Evolutionary conservation across 176 grass and related monocot genomes (phyloP).

Genomic region (Oryza meyeriana): DNA sequence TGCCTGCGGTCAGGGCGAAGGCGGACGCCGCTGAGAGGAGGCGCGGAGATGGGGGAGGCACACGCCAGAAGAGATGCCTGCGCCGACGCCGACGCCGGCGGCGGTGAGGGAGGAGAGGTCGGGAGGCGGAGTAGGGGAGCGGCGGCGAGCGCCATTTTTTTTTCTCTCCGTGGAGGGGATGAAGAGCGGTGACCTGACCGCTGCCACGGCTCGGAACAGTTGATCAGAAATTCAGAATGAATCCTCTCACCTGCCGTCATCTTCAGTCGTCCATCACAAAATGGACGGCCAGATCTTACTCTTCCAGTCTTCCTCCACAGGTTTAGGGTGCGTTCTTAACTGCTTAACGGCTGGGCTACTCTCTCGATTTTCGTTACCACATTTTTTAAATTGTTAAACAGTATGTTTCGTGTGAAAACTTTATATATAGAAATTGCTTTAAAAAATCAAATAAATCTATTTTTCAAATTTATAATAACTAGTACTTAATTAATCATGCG

Average conservation of each 20-base stretch:
- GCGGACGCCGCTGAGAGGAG: not conserved
- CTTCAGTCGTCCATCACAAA: not conserved
- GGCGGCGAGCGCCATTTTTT: constrained; percentile 45
- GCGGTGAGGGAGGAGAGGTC: not conserved
- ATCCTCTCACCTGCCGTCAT: not conserved
- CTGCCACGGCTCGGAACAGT: not conserved
- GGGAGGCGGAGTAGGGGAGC: constrained; percentile 27
- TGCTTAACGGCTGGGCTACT: too few species aligned
- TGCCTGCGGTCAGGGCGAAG: not conserved
- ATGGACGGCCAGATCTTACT: not conserved
- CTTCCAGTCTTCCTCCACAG: too few species aligned
- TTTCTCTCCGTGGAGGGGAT: not conserved
- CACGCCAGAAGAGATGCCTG: not conserved
- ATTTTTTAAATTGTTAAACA: too few species aligned
- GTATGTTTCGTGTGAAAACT: too few species aligned
- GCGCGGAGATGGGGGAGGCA: not conserved
- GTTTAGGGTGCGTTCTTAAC: too few species aligned
- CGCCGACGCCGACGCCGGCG: too few species aligned
- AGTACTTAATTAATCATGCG: too few species aligned
- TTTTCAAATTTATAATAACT: too few species aligned
- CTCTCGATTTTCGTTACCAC: too few species aligned
- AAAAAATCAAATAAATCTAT: too few species aligned
- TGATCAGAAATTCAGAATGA: too few species aligned
- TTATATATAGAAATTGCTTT: too few species aligned
- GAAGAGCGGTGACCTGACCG: not conserved